Base-by-base conservation (phyloP, 257 asterid species). In the Thymus quinquecostatus region DNA sequence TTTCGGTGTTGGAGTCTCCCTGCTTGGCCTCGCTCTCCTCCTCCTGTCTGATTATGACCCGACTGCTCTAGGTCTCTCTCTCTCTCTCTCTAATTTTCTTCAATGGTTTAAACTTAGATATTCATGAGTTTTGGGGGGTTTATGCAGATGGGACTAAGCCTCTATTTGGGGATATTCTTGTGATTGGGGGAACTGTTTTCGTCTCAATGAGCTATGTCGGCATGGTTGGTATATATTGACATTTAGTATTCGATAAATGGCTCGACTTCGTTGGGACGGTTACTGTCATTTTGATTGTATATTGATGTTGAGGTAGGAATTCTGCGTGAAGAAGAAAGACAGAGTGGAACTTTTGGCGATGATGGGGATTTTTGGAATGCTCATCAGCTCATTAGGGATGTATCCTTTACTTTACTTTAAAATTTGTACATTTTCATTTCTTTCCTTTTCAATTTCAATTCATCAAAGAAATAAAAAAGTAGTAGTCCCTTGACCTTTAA, bases 61-160 rank as follows among this genome's bases (percentile, higher is more conserved):
- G 5, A 72, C 80, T 54, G 84, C 73, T 56, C 86, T 80, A 77
- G 93, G 89, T 80, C 36, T 68, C 29, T 32, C 43, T 54, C 64
- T 40, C 6, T 40, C 74, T 6, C 48, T 8, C 47, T 8, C 47
- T 4, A 1, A 2, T 4, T 41, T 8, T 33, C 36, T 1, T 33
- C 3, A n/a, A n/a, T n/a, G n/a, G n/a, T n/a, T n/a, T n/a, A n/a
- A n/a, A n/a, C n/a, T n/a, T n/a, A n/a, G n/a, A n/a, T n/a, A n/a
- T n/a, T n/a, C n/a, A n/a, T n/a, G n/a, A n/a, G n/a, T n/a, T n/a
- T n/a, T n/a, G n/a, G n/a, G n/a, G n/a, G n/a, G n/a, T n/a, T n/a
- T n/a, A n/a, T 56, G 14, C 82, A 89, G 92, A 87, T 79, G 92
- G 90, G 33, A 78, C 92, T 7, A 78, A 65, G 10, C 91, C 94